Conservation (phyloP, 1,284 basidiomycete genomes). For the Ceratobasidium sp. region DNA sequence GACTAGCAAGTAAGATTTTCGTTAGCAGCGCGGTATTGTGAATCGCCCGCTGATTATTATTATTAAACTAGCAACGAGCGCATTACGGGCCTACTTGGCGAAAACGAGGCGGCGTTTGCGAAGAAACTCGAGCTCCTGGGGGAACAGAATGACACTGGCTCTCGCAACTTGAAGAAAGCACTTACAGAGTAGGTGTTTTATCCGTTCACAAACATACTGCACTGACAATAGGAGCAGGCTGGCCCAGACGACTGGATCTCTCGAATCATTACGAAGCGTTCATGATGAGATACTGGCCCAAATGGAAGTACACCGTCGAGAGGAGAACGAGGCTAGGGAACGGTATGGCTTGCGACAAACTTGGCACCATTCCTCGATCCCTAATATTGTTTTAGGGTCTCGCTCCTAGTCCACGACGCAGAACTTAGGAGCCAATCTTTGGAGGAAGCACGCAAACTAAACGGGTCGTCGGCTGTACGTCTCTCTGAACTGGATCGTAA, state of each 20-base stretch:
- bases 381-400: background rate
- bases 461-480: constrained; percentile 30
- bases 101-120: constrained; percentile 30
- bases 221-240: constrained; percentile 7
- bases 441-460: constrained; percentile 49
- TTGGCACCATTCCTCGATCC: background rate
- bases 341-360: background rate
- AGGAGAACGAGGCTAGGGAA: constrained; percentile 23
- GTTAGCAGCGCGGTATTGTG: background rate
- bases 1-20: background rate
- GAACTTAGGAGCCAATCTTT: constrained; percentile 11
- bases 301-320: constrained; percentile 11
- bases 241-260: background rate
- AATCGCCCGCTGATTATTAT: background rate
- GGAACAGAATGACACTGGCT: constrained; percentile 11
- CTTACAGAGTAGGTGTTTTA: constrained; percentile 14
- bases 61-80: constrained; percentile 20
- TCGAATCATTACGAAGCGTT: background rate
- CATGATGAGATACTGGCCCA: constrained; percentile 15
- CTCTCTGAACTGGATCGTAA: constrained; percentile 1
- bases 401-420: constrained; percentile 1
- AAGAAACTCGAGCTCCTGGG: constrained; percentile 12
- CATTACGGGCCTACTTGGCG: constrained; percentile 1
- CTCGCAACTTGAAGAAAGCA: constrained; percentile 9
- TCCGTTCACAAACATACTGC: background rate